Conservation (phyloP, 495 filamentous ascomycete genomes). For the Astrocystis sublimbata region DNA sequence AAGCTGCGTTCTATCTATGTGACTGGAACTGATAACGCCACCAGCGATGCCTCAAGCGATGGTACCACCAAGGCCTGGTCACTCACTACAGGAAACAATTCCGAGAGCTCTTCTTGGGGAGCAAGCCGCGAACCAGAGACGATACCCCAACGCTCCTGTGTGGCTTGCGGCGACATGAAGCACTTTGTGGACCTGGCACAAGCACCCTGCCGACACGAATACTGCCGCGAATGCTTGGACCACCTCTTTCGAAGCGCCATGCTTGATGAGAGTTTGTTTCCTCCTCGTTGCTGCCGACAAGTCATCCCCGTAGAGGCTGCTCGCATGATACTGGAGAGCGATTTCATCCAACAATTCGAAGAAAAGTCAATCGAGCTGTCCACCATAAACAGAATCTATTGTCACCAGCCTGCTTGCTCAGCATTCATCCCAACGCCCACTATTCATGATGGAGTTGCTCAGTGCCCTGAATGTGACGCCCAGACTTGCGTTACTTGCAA, state of each 20-base stretch:
- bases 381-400: slow-evolving; percentile 52
- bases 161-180: slow-evolving; percentile 21
- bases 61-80: background rate
- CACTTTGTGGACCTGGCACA: slow-evolving; percentile 15
- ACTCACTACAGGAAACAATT: background rate
- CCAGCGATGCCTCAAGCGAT: background rate
- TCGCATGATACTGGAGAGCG: slow-evolving; percentile 31
- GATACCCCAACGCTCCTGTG: slow-evolving; percentile 2
- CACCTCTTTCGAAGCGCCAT: slow-evolving; percentile 43
- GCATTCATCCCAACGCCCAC: slow-evolving; percentile 41
- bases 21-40: background rate
- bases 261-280: slow-evolving; percentile 52
- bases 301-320: slow-evolving; percentile 38
- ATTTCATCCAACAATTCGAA: slow-evolving; percentile 34
- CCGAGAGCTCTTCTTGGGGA: slow-evolving; percentile 2
- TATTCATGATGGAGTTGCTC: slow-evolving; percentile 39
- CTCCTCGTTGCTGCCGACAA: slow-evolving; percentile 53
- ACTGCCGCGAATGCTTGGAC: slow-evolving; percentile 49
- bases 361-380: slow-evolving; percentile 48
- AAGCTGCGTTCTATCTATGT: slow-evolving; percentile 14
- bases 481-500: slow-evolving; percentile 54
- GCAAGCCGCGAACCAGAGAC: slow-evolving; percentile 5
- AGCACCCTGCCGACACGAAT: slow-evolving; percentile 44
- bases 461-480: slow-evolving; percentile 40
- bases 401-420: slow-evolving; percentile 43